Evolutionary conservation across 352 stramenopile genomes (phyloP).

Genomic region (Globisporangium polare): DNA sequence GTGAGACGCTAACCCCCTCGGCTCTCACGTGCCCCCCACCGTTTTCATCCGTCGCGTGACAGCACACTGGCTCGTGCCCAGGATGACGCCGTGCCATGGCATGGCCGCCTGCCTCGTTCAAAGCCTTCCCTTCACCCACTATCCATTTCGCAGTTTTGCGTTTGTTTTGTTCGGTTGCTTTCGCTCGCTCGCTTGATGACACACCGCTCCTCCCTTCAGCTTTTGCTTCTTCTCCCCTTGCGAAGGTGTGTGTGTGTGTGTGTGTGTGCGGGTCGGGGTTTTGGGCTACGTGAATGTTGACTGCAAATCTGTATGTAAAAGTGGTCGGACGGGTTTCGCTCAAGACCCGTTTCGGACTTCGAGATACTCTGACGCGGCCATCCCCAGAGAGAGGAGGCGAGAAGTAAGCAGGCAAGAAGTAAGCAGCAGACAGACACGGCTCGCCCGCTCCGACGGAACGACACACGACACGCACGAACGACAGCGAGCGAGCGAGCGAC

Average conservation of each 20-base stretch:
- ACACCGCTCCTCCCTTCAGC: background rate
- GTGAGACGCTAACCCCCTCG: no score
- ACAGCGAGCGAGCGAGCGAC: conserved; percentile 4
- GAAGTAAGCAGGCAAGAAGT: background rate
- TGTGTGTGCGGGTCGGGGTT: background rate
- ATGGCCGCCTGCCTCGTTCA: background rate
- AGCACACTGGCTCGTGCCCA: background rate
- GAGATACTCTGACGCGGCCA: conserved; percentile 12
- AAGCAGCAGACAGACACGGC: conserved; percentile 1
- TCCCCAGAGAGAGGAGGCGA: conserved; percentile 6
- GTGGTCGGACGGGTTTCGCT: background rate
- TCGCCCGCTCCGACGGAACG: conserved; percentile 5
- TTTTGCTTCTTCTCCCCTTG: background rate
- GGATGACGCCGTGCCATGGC: background rate
- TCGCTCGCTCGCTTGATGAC: background rate
- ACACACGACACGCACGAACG: conserved; percentile 7
- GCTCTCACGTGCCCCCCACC: no score
- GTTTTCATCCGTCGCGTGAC: no score
- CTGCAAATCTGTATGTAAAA: background rate
- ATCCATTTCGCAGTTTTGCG: background rate
- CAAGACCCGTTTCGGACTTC: conserved; percentile 2
- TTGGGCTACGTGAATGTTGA: background rate
- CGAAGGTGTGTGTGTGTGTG: no score
- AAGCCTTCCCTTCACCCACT: background rate
- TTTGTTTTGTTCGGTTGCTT: background rate